Base-by-base conservation (phyloP, 2,329 filamentous ascomycete species). In the Lithohypha guttulata region DNA sequence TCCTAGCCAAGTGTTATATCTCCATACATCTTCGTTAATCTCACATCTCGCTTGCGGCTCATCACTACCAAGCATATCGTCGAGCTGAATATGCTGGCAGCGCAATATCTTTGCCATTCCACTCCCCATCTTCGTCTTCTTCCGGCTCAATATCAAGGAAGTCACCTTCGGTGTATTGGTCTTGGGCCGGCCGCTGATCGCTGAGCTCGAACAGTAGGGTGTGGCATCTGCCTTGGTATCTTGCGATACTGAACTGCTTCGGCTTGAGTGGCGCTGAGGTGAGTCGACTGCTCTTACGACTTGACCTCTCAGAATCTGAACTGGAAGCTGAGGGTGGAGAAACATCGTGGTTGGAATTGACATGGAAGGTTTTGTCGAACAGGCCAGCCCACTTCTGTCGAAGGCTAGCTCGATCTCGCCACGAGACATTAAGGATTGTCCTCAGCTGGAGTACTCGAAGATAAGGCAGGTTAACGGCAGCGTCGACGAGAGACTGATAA, bases 321-420 rank as follows among this genome's bases (percentile, higher is more conserved):
- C 15, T 14, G 15, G 6, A 14, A n/a, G 26, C 6, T 6, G 26
- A 11, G 15, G 26, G 11, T 10, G 4, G 6, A 6, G 21, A 25
- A 11, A 26, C 20, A 13, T 14, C 27, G 11, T 17, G 13, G 23
- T 46, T 14, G 11, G 23, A 43, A 28, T 21, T 38, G 46, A 45
- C 18, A 29, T 65, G 50, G 36, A 68, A 69, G 1, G 60, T 55
- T 9, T 65, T 68, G 40, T 77, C 71, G 36, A 95, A 64, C 46
- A 70, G 77, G n/a, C 72, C 67, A 34, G 77, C 77, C 84, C 86
- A 93, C 47, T 75, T 73, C 48, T 81, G 76, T 26, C 87, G 75
- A 53, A 95, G 79, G n/a, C 71, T 71, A 13, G 82, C 82, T 28
- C 89, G 76, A 54, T 85, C 76, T 45, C 85, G 79, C 84, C 86